phyloP scores from a whole-genome alignment of 2,329 filamentous ascomycete species.

The Clonostachys chloroleuca region DNA sequence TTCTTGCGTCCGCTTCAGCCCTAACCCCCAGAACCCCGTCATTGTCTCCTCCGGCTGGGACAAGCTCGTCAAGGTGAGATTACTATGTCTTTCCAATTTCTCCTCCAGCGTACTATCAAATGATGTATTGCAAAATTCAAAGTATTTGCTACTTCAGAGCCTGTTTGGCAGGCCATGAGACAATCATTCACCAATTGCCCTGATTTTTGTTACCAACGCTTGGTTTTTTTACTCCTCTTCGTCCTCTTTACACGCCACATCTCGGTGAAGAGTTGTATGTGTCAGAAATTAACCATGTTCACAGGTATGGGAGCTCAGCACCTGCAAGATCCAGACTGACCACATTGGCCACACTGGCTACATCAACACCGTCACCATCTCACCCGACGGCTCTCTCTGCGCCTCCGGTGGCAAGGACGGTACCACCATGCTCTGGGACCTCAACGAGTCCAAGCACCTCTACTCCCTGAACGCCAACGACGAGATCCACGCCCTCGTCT shows the following conservation, averaged over 20 bases:
- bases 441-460: constrained; percentile 99
- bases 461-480: constrained; percentile 99
- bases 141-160: constrained; percentile 99
- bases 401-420: constrained; percentile 99
- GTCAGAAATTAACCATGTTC: not conserved
- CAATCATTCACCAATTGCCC: constrained; percentile 83
- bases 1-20: constrained; percentile 98
- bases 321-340: constrained; percentile 99
- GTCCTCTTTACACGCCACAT: not conserved
- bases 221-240: not conserved
- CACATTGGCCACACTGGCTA: constrained; percentile 99
- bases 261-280: not conserved
- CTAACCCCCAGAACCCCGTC: constrained; percentile 99
- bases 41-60: constrained; percentile 99
- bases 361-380: constrained; percentile 99
- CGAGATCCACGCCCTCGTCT: constrained; percentile 99
- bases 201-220: constrained; percentile 48
- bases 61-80: constrained; percentile 98
- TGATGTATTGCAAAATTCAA: constrained; percentile 85
- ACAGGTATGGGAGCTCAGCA: constrained; percentile 98
- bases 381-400: constrained; percentile 97
- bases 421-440: constrained; percentile 99
- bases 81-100: not conserved
- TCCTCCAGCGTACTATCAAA: constrained; percentile 31
- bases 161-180: constrained; percentile 83